Percentiles rank a stretch among this genome's conserved stretches.
phyloP scores from a whole-genome alignment of 306 rosid genomes.

The Amphicarpaea edgeworthii region DNA sequence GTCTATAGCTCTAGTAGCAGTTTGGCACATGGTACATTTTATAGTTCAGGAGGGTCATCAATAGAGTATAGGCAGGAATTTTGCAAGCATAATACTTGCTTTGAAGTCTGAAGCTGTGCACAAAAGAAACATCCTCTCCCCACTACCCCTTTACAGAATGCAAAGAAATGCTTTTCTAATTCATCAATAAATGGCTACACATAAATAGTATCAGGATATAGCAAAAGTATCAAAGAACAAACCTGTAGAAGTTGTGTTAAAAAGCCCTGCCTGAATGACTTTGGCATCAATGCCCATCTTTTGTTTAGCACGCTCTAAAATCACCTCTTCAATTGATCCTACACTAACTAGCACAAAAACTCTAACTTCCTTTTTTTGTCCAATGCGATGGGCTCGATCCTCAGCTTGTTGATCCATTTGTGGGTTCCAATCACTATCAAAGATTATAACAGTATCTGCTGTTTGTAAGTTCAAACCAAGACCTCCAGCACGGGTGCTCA shows the following conservation, averaged over 20 bases:
- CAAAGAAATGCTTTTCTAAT: conserved; percentile 21
- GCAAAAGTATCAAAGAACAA: conserved; percentile 38
- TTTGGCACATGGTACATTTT: conserved; percentile 7
- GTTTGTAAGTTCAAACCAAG: conserved; percentile 91
- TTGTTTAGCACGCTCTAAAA: conserved; percentile 94
- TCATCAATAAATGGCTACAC: neutral
- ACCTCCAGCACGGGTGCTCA: conserved; percentile 97
- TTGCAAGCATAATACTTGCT: conserved; percentile 6
- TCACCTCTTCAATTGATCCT: conserved; percentile 94
- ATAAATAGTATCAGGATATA: conserved; percentile 27
- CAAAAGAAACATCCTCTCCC: conserved; percentile 25
- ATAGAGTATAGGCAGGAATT: neutral
- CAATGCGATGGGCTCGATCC: conserved; percentile 95
- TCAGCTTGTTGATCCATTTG: conserved; percentile 99
- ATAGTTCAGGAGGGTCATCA: conserved; percentile 5
- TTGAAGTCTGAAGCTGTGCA: conserved; percentile 11
- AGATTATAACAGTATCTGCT: conserved; percentile 89
- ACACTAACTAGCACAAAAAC: conserved; percentile 91
- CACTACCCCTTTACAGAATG: neutral
- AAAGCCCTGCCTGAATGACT: conserved; percentile 94
- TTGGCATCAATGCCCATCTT: conserved; percentile 99
- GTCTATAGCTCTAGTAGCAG: conserved; percentile 1
- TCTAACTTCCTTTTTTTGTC: conserved; percentile 93
- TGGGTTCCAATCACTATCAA: conserved; percentile 97
- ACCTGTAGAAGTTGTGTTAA: conserved; percentile 97